Conservation (phyloP, 768 basidiomycete species). For the Lactarius akahatsu region DNA sequence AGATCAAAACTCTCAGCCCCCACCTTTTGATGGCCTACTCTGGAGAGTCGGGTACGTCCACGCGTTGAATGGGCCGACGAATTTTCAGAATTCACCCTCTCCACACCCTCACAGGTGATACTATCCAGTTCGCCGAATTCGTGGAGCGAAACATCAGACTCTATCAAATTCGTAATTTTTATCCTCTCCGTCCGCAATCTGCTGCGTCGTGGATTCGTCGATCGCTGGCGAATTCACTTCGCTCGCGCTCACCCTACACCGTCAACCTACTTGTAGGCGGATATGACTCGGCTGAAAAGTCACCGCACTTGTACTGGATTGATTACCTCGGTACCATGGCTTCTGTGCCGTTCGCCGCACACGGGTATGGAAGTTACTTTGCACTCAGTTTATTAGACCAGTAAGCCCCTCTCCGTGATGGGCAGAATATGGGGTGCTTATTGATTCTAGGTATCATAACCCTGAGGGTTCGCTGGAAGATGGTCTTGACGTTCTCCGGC, state of each 20-base stretch:
- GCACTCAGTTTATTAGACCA: constrained; percentile 88
- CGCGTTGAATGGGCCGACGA: constrained; percentile 5
- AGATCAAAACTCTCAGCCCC: constrained; percentile 87
- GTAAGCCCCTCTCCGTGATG: constrained; percentile 43
- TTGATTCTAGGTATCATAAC: constrained; percentile 72
- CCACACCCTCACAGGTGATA: constrained; percentile 64
- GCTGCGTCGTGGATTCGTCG: constrained; percentile 96
- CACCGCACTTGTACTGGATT: constrained; percentile 89
- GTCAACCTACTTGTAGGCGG: constrained; percentile 95
- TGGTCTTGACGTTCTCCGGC: constrained; percentile 76
- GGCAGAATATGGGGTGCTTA: not conserved
- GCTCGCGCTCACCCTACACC: constrained; percentile 82
- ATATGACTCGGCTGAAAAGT: constrained; percentile 73
- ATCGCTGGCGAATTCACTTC: constrained; percentile 82
- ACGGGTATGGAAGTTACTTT: constrained; percentile 95
- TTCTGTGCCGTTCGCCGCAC: constrained; percentile 88
- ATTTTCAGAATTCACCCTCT: not conserved
- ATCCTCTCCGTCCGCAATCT: constrained; percentile 84
- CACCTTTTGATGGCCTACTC: constrained; percentile 94
- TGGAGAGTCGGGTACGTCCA: constrained; percentile 78
- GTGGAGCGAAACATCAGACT: constrained; percentile 94
- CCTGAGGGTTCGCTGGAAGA: constrained; percentile 84
- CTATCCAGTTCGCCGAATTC: constrained; percentile 94
- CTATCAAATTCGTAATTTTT: constrained; percentile 92
- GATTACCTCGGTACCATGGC: constrained; percentile 93